Evolutionary conservation across 1,139 yeast species (phyloP), one percentile per base, ranked within the genome.

Genomic region (Trichomonascaceae sp.): DNA sequence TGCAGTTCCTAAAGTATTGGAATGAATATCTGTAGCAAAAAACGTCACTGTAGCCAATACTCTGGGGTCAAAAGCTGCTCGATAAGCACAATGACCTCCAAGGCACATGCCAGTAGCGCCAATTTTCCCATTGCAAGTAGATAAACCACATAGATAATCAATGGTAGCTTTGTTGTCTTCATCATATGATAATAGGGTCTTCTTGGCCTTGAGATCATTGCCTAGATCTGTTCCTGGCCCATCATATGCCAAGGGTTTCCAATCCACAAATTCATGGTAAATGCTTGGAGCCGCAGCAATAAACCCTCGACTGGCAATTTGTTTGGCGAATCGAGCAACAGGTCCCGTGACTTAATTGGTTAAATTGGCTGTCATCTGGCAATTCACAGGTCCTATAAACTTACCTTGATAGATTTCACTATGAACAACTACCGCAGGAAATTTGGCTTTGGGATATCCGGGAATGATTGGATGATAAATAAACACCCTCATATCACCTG

Each of bases 101-200:
- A 87, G 79, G 66, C 95, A 87, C 91, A 87, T 87, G 22, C 95
- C 95, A 1, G 93, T 85, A 51, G 91, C 85, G 30, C 95, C 95
- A 60, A 85, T 78, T 58, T 77, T 80, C 47, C 93, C 93, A 59
- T 80, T 84, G 66, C 87, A 86, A 2, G 88, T 84, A 1, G 78
- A 74, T 58, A 86, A 73, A 2, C 77, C 65, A 52, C 69, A 67
- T 58, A 87, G 74, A 63, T 84, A 82, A 63, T 85, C 89, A 62
- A 86, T 75, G 24, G 88, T 76, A 57, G 86, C 71, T 50, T 71
- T 74, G 63, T 79, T 82, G 68, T 87, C 95, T 66, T 86, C 95
- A 63, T 87, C 95, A 65, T 87, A 87, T 1, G 90, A 83, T 58
- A 74, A 78, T 58, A 87, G 66, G 38, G 86, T 87, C 68, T 87